A percentile compares a stretch with the other conserved stretches of the same genome.
phyloP scores from a whole-genome alignment of 1,284 basidiomycete genomes.

The Pterula multifida region DNA sequence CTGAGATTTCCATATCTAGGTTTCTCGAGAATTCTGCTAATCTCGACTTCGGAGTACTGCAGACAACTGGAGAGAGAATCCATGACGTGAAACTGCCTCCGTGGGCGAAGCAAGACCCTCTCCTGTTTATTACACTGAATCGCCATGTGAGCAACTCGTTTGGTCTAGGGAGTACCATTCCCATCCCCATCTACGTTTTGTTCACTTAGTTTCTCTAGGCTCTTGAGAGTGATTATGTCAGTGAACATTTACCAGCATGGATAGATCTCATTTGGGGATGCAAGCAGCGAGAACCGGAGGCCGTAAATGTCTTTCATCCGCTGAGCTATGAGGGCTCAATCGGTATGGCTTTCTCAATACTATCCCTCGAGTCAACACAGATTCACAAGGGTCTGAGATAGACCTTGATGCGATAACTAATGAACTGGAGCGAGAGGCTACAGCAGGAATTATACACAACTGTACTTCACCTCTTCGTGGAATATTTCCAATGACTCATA shows the following conservation, averaged over 20 bases:
- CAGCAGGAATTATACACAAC: constrained; percentile 92
- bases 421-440: constrained; percentile 81
- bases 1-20: constrained; percentile 20
- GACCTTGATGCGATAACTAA: constrained; percentile 81
- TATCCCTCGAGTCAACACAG: background rate
- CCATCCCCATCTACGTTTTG: background rate
- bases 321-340: constrained; percentile 91
- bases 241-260: constrained; percentile 79
- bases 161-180: constrained; percentile 5
- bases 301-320: constrained; percentile 87
- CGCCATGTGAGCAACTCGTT: constrained; percentile 60
- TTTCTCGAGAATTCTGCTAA: constrained; percentile 66
- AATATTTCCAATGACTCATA: constrained; percentile 10
- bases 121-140: constrained; percentile 77
- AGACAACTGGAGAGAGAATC: constrained; percentile 72
- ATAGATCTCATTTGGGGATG: constrained; percentile 88
- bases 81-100: constrained; percentile 84
- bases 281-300: constrained; percentile 73
- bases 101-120: constrained; percentile 82
- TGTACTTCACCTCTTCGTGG: constrained; percentile 33
- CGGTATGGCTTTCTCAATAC: constrained; percentile 29
- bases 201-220: constrained; percentile 52
- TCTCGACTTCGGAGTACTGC: constrained; percentile 77
- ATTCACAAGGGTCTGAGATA: constrained; percentile 16
- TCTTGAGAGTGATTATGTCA: constrained; percentile 84